Base-by-base conservation (phyloP, 2,329 filamentous ascomycete species). In the Exophiala spinifera region DNA sequence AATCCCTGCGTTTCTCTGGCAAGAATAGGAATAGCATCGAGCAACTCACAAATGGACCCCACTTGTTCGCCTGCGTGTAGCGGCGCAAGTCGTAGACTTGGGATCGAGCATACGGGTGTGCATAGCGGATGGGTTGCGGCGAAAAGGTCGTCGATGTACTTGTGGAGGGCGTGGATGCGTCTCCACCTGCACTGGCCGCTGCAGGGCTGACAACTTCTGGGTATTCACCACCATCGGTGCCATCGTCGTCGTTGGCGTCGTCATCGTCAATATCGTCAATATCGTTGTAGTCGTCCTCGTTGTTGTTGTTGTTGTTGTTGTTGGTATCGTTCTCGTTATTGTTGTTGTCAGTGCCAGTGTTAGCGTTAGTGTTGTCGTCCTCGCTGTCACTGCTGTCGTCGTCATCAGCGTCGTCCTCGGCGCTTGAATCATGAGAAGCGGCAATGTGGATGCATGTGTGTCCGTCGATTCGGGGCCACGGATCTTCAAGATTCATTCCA, bases 71-170 rank as follows among this genome's bases (percentile, higher is more conserved):
- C 1, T 72, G 67, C 0, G 80, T 86, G 68, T 89, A 88, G 60
- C 85, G 78, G 1, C 88, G 77, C 45, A 91, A 70, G 65, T 91
- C 87, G 61, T 91, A 92, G 2, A 91, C 86, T 57, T 82, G 81
- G 43, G 83, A 81, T 50, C 83, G 79, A 1, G 88, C 88, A 60
- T 78, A 85, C 1, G 83, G 80, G 65, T 83, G 84, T 25, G 70
- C 72, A 21, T 57, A 49, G 14, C 55, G 55, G 7, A 61, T 37
- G 3, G 57, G 57, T 11, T 15, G 20, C 31, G 20, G 36, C 28
- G 46, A 37, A 10, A 49, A 23, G 25, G 39, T 15, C n/a, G 25
- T 17, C 13, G 23, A 10, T 50, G 17, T 42, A 14, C 39, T 42
- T 42, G 39, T 10, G 13, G 39, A 13, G 17, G 28, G 10, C 11